phyloP scores from a whole-genome alignment of 2,329 filamentous ascomycete species.

The Whalleya microplaca region DNA sequence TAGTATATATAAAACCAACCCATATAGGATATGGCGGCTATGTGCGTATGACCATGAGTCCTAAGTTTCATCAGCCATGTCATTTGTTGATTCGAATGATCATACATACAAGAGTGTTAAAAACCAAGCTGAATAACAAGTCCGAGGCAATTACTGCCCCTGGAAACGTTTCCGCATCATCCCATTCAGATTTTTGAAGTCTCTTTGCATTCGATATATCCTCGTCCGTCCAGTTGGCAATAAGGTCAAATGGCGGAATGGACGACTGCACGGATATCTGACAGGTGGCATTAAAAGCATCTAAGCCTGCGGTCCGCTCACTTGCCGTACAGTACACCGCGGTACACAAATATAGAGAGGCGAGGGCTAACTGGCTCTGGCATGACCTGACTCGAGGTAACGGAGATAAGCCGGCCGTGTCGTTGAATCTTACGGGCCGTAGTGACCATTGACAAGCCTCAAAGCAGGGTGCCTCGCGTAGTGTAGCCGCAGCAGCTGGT shows the following conservation, averaged over 20 bases:
- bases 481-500: neutral
- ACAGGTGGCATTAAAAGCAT: constrained; percentile 43
- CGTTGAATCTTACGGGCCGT: constrained; percentile 36
- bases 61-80: constrained; percentile 26
- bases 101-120: constrained; percentile 42
- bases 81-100: neutral
- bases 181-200: constrained; percentile 35
- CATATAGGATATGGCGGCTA: constrained; percentile 41
- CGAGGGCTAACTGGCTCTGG: constrained; percentile 32
- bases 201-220: constrained; percentile 37
- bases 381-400: constrained; percentile 32
- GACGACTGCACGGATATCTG: constrained; percentile 19
- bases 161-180: constrained; percentile 13
- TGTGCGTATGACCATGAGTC: constrained; percentile 42
- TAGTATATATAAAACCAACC: constrained; percentile 33
- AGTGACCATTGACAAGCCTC: constrained; percentile 39
- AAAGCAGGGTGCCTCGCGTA: constrained; percentile 31
- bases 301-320: constrained; percentile 30
- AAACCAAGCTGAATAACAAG: constrained; percentile 40
- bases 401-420: constrained; percentile 26
- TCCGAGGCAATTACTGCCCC: constrained; percentile 42
- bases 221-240: constrained; percentile 40
- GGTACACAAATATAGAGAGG: constrained; percentile 45
- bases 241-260: constrained; percentile 40
- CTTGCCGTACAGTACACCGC: constrained; percentile 39